These are phyloP conservation scores for Leonotis leonurus DNA, from an alignment of 257 asterid species.

Conservation along the genomic window DNA sequence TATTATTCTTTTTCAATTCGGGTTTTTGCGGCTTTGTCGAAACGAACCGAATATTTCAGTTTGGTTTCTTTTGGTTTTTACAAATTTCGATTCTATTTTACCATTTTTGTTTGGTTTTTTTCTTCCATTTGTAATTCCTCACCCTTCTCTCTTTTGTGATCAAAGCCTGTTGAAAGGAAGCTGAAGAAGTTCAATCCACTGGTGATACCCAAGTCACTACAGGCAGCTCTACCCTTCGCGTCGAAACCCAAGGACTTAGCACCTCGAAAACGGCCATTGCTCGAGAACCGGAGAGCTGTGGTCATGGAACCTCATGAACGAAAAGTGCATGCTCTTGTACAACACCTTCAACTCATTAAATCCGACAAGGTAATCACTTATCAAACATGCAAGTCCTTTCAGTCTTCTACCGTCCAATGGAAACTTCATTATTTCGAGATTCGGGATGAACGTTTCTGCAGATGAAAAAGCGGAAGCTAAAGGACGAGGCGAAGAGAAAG, in stretches of 20 bases:
- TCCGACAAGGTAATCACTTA: conserved; percentile 48
- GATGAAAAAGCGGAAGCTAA: conserved; percentile 58
- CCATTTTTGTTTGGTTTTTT: too few relatives aligned
- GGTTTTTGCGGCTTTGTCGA: too few relatives aligned
- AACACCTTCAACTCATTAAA: conserved; percentile 56
- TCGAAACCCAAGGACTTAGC: conserved; percentile 75
- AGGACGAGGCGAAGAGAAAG: conserved; percentile 58
- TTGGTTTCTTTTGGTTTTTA: too few relatives aligned
- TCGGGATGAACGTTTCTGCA: conserved; percentile 18
- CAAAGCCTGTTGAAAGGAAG: conserved; percentile 80
- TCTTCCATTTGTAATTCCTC: conserved; percentile 8
- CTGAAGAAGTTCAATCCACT: conserved; percentile 72
- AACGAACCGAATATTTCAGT: too few relatives aligned
- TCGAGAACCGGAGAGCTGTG: conserved; percentile 63
- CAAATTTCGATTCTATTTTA: too few relatives aligned
- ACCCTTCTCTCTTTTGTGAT: not conserved
- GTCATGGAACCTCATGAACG: conserved; percentile 78
- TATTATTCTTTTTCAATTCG: too few relatives aligned
- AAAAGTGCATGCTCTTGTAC: conserved; percentile 60
- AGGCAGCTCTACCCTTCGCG: conserved; percentile 63
- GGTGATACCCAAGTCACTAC: conserved; percentile 70
- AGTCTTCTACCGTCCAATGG: not conserved
- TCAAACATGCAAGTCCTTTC: not conserved
- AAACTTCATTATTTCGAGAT: not conserved
- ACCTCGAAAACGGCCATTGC: conserved; percentile 31